Evolutionary conservation across 2,329 filamentous ascomycete species (phyloP), one percentile per base, ranked within the genome.

Genomic region (Curvularia lunata): DNA sequence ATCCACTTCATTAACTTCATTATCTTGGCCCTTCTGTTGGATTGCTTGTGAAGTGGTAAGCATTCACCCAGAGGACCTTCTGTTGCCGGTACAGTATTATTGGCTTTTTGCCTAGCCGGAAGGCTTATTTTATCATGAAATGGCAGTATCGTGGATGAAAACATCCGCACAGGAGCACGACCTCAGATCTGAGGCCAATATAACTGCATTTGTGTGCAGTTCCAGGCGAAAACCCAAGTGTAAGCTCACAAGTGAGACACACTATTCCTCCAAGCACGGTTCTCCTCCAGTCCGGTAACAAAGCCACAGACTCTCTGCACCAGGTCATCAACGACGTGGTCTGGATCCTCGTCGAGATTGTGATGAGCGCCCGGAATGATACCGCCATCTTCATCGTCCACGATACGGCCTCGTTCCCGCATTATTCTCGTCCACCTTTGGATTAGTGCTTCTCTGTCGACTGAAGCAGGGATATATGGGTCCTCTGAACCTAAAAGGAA

Each of bases 401-500:
- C 78, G 5, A 67, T 67, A 0, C 81, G 83, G 2, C 80, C 79
- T 0, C 77, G 78, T 19, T 69, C 72, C 51, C 77, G 77, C 5
- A 82, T 76, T 54, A 81, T 68, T 19, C 64, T 67, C 21, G 78
- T 78, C 85, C 89, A 93, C 51, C 78, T 82, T 54, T 80, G 75
- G 53, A 91, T 77, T 58, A 91, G 74, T 2, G 70, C 80, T 27
- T 77, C 76, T 67, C 87, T 86, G 68, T 91, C 84, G 16, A 91
- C 77, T 1, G 66, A 72, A 1, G 68, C 56, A 0, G 89, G 86
- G 1, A 91, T 83, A 69, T 81, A 86, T 73, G 91, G 86, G 72
- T 94, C 91, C 42, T 82, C 76, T 5, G 80, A 88, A 1, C 88
- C 88, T 57, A 87, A 85, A 30, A 92, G 71, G 18, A 91, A 85